Base-by-base conservation (phyloP, 139 green algal species). In the Chlorella vulgaris region DNA sequence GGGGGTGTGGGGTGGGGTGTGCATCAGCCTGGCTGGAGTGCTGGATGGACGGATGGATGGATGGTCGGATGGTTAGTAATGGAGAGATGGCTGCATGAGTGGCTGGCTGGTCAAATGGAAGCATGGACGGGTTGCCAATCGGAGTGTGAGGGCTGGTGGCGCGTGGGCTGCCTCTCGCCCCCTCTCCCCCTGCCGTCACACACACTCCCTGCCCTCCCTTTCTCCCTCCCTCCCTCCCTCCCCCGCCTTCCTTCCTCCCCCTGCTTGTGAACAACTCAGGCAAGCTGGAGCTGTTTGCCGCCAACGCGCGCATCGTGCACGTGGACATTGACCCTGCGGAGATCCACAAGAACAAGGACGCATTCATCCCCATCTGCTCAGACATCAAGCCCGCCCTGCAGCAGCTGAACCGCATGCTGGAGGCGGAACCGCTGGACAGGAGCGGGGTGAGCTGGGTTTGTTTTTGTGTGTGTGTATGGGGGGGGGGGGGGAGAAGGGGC, bases 341-440 rank as follows among this genome's bases (percentile, higher is more conserved):
- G 91, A 98, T 99, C 83, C 80, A 93, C 86, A 99, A 99, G 93
- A 99, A 99, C 97, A 99, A 99, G 93, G 47, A 91, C 13, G 91
- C 96, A 28, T 90, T 98, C 86, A 90, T 98, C 63, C 86, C 94
- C 15, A 76, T 98, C 36, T 94, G 82, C 79, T 86, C 94, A 29
- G 95, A 99, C 84, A 87, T 95, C 2, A 91, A 90, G 80, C 81
- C 90, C 4, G 86, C 94, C 22, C 89, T 98, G 42, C 73, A 85
- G 62, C 69, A 88, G 73, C 81, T 96, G 38, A 96, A 96, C 88
- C 75, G 65, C n/a, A 55, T 93, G 81, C 80, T 95, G 63, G 83
- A 84, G 24, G 47, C 81, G 33, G 58, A 90, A 13, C 81, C 86
- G 0, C 0, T 90, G 1, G 50, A 74, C 60, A 8, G 50, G 38